Percentiles rank a stretch among this genome's conserved stretches.
Evolutionary conservation across 306 rosid species (phyloP).

Genomic region (Fragaria vesca): DNA sequence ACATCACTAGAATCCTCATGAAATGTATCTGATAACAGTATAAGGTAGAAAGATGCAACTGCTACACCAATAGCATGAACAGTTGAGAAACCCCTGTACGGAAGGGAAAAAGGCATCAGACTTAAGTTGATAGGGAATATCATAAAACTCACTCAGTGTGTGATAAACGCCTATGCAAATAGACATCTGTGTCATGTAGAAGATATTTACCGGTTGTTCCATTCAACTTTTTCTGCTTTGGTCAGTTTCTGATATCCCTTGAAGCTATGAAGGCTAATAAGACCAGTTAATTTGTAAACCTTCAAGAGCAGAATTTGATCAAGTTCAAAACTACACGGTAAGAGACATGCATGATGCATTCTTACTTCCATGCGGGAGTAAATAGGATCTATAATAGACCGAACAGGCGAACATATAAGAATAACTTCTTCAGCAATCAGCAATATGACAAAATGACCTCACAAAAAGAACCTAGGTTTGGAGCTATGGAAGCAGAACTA

Average conservation of each 20-base stretch:
- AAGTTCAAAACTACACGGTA: slow-evolving; percentile 18
- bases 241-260: slow-evolving; percentile 51
- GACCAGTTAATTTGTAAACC: slow-evolving; percentile 67
- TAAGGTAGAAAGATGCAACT: slow-evolving; percentile 58
- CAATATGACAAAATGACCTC: neutral
- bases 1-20: slow-evolving; percentile 40
- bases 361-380: neutral
- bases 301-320: slow-evolving; percentile 41
- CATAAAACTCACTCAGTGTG: slow-evolving; percentile 16
- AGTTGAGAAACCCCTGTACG: slow-evolving; percentile 87
- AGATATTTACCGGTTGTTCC: slow-evolving; percentile 82
- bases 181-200: slow-evolving; percentile 16
- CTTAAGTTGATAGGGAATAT: slow-evolving; percentile 17
- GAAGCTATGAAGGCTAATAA: slow-evolving; percentile 49
- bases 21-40: slow-evolving; percentile 62
- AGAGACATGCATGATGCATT: neutral
- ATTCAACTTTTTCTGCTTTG: slow-evolving; percentile 59
- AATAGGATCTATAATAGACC: neutral
- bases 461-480: neutral
- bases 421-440: neutral
- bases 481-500: neutral
- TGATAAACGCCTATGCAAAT: slow-evolving; percentile 17
- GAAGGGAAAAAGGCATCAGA: slow-evolving; percentile 2
- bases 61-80: slow-evolving; percentile 78
- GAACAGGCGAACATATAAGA: neutral